A percentile compares a stretch with the other conserved stretches of the same genome.
These are phyloP conservation scores for Hypoxylon sp. DNA, from an alignment of 2,329 filamentous ascomycete species.

Conservation along the genomic window DNA sequence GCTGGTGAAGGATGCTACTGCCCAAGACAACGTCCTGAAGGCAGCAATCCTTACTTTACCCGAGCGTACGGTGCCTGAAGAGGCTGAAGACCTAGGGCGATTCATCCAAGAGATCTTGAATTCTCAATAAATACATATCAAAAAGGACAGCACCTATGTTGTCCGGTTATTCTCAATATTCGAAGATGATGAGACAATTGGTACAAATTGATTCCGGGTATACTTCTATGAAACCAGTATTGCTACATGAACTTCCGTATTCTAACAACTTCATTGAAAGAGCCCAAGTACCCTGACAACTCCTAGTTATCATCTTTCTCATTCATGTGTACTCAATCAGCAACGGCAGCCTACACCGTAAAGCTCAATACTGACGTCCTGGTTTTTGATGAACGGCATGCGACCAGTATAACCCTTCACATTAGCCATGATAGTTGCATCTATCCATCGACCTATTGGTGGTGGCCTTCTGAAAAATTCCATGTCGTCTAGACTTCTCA, in stretches of 20 bases:
- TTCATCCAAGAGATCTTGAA: conserved; percentile 62
- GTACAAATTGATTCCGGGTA: conserved; percentile 15
- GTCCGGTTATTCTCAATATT: neutral
- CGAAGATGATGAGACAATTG: conserved; percentile 13
- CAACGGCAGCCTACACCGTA: conserved; percentile 50
- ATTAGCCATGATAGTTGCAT: conserved; percentile 52
- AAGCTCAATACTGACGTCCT: conserved; percentile 48
- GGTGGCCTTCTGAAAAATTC: conserved; percentile 50
- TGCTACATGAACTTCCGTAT: conserved; percentile 22
- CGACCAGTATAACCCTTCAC: conserved; percentile 52
- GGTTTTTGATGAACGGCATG: conserved; percentile 49
- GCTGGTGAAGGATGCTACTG: conserved; percentile 61
- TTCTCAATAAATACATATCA: conserved; percentile 47
- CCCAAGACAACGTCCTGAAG: conserved; percentile 58
- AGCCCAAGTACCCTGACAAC: conserved; percentile 17
- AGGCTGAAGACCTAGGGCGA: conserved; percentile 62
- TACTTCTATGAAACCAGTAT: conserved; percentile 22
- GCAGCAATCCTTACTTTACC: conserved; percentile 61
- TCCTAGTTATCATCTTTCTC: conserved; percentile 4
- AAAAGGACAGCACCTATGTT: neutral
- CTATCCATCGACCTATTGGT: conserved; percentile 49
- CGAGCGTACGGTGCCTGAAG: conserved; percentile 66
- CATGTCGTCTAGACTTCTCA: conserved; percentile 46
- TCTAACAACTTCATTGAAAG: conserved; percentile 15
- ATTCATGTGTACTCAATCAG: conserved; percentile 30